Evolutionary conservation across 176 grass and related monocot species (phyloP).

Genomic region (Ensete glaucum): DNA sequence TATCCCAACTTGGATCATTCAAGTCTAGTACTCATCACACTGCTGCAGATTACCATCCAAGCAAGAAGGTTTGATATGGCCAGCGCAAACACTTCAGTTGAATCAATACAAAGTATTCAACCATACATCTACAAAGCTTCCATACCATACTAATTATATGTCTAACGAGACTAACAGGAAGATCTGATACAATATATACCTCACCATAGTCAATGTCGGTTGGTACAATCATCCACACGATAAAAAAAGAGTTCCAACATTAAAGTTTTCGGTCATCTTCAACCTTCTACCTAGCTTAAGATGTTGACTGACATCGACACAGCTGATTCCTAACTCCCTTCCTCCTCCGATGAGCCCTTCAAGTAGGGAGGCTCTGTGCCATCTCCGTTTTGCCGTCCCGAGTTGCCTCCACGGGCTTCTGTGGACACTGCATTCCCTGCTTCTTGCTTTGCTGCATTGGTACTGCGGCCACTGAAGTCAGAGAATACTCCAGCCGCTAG

Average conservation of each 20-base stretch:
- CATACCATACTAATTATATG: too few species aligned
- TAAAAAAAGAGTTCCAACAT: neutral
- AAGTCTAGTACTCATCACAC: too few species aligned
- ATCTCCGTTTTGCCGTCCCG: neutral
- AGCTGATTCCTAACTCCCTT: neutral
- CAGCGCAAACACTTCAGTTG: too few species aligned
- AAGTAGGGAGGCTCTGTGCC: neutral
- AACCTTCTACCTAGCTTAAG: neutral
- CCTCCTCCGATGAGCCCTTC: neutral
- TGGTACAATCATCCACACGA: neutral
- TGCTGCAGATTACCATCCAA: too few species aligned
- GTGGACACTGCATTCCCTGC: neutral
- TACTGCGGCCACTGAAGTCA: conserved; percentile 9
- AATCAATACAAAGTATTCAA: too few species aligned
- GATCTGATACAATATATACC: too few species aligned
- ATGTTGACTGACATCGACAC: neutral
- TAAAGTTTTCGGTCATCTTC: neutral
- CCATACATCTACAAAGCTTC: too few species aligned
- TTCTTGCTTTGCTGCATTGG: conserved; percentile 8
- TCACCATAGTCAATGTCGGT: too few species aligned
- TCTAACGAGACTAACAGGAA: too few species aligned
- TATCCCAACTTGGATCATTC: too few species aligned
- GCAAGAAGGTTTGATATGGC: too few species aligned
- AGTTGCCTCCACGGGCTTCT: conserved; percentile 5
- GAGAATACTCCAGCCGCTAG: conserved; percentile 8